Conservation (phyloP, 345 rosid species). For the Eucalyptus albens region DNA sequence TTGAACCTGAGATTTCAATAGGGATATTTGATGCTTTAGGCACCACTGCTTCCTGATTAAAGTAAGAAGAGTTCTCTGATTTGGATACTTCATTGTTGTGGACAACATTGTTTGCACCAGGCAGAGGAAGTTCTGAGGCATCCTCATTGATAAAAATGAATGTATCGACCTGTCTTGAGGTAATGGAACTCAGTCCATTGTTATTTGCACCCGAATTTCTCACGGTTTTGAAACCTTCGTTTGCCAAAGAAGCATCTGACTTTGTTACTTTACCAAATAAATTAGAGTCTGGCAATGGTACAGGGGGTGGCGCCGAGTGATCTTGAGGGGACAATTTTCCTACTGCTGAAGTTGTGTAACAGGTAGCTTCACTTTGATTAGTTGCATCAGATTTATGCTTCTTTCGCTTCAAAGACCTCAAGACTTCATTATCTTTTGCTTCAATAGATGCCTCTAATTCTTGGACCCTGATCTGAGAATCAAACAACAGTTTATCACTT, state of each 20-base stretch:
- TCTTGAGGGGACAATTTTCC: conserved; percentile 4
- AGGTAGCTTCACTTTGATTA: background rate
- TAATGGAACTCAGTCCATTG: background rate
- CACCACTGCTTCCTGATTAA: background rate
- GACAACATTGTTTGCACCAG: background rate
- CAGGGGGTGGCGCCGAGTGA: background rate
- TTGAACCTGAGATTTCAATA: background rate
- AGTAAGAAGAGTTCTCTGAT: background rate
- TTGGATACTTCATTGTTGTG: background rate
- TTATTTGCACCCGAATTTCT: background rate
- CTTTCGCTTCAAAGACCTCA: conserved; percentile 51
- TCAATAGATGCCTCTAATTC: conserved; percentile 56
- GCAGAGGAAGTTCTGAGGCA: background rate
- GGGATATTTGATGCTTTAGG: background rate
- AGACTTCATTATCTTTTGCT: conserved; percentile 45
- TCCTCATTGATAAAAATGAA: background rate
- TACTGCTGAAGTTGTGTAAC: background rate
- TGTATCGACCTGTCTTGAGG: background rate
- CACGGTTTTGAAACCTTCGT: background rate
- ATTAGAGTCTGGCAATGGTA: conserved; percentile 9
- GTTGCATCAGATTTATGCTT: conserved; percentile 1
- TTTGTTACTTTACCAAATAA: conserved; percentile 1
- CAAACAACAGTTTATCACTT: background rate
- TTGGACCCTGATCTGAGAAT: conserved; percentile 43
- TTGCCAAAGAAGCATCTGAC: background rate